Percentiles rank a stretch among this genome's conserved stretches.
phyloP scores from a whole-genome alignment of 257 asterid genomes.

The Solanum arcanum region DNA sequence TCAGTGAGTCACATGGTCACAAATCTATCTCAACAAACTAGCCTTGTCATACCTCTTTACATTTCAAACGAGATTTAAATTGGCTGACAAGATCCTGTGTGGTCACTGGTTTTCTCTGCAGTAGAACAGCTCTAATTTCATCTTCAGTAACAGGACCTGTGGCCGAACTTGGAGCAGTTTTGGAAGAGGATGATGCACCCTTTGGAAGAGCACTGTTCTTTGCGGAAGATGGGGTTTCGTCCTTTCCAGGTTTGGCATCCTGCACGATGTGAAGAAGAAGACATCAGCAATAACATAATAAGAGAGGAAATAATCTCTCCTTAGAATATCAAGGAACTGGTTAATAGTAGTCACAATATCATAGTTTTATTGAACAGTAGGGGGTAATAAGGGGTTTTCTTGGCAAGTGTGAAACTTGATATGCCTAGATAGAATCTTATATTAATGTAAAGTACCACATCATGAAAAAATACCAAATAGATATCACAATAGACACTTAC shows the following conservation, averaged over 20 bases:
- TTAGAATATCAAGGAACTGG: not conserved
- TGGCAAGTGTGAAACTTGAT: not conserved
- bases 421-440: not conserved
- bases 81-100: slow-evolving; percentile 89
- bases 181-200: slow-evolving; percentile 43
- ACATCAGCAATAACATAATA: not conserved
- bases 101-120: slow-evolving; percentile 60
- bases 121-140: slow-evolving; percentile 70
- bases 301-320: not conserved
- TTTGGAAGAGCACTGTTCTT: slow-evolving; percentile 37
- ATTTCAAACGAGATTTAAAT: slow-evolving; percentile 73
- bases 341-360: not conserved
- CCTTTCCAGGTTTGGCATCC: slow-evolving; percentile 61
- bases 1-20: not conserved
- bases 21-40: not conserved
- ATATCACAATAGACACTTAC: slow-evolving; percentile 20
- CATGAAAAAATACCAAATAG: not conserved
- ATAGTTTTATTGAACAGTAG: not conserved
- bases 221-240: slow-evolving; percentile 33
- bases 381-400: not conserved
- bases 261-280: slow-evolving; percentile 10
- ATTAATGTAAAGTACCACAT: not conserved
- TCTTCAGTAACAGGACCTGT: slow-evolving; percentile 86
- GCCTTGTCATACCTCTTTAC: slow-evolving; percentile 52
- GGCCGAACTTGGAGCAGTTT: slow-evolving; percentile 31